phyloP scores from a whole-genome alignment of 305 asterid genomes.

The Plantago coronopus region DNA sequence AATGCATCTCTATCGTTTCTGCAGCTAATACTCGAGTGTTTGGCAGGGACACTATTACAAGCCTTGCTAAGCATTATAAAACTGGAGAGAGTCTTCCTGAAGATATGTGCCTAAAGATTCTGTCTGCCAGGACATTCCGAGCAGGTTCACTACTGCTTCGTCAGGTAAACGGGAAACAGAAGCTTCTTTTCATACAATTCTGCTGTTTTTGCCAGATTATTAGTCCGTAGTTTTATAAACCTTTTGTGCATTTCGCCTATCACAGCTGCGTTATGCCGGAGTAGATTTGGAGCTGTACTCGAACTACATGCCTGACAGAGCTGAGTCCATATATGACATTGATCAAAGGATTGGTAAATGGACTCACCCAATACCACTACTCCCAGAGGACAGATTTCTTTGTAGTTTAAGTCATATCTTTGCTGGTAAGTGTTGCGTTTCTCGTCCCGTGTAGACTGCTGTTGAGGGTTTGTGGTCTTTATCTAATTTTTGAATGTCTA shows the following conservation, averaged over 20 bases:
- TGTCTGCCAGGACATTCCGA: slow-evolving; percentile 93
- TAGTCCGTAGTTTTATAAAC: no score
- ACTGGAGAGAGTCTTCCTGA: slow-evolving; percentile 94
- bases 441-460: background rate
- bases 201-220: no score
- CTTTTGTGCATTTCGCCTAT: slow-evolving; percentile 8
- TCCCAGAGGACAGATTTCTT: slow-evolving; percentile 85
- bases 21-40: slow-evolving; percentile 10
- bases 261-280: slow-evolving; percentile 79
- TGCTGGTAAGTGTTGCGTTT: slow-evolving; percentile 40
- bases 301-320: slow-evolving; percentile 70
- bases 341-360: slow-evolving; percentile 65
- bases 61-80: slow-evolving; percentile 94
- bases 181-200: slow-evolving; percentile 3
- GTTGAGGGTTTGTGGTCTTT: background rate
- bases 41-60: slow-evolving; percentile 86
- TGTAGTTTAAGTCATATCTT: slow-evolving; percentile 89
- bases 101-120: slow-evolving; percentile 77
- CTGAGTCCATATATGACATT: slow-evolving; percentile 79
- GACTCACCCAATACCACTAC: slow-evolving; percentile 81
- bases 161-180: slow-evolving; percentile 47
- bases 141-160: slow-evolving; percentile 91
- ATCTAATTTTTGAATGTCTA: background rate
- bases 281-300: slow-evolving; percentile 82
- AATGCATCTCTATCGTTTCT: background rate